Evolutionary conservation across 2,329 filamentous ascomycete genomes (phyloP).

Genomic region (Penicillium vulpinum): DNA sequence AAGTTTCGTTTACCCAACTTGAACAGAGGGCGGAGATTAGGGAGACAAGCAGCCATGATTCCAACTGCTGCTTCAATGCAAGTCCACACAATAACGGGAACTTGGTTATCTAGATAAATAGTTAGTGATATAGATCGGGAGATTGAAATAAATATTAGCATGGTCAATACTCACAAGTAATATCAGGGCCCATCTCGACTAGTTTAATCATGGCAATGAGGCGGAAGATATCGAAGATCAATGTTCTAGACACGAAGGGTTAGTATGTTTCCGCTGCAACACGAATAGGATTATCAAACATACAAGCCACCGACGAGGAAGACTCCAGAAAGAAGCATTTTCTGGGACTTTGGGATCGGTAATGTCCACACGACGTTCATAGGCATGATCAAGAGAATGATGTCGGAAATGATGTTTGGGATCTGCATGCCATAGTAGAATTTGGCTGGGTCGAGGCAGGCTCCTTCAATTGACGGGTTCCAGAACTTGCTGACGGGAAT

Average conservation of each 20-base stretch:
- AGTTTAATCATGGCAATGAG: conserved; percentile 30
- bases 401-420: conserved; percentile 34
- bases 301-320: conserved; percentile 34
- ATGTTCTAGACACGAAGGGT: conserved; percentile 16
- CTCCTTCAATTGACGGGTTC: conserved; percentile 24
- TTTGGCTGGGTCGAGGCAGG: conserved; percentile 27
- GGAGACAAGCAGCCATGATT: conserved; percentile 33
- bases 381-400: conserved; percentile 30
- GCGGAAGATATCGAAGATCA: conserved; percentile 30
- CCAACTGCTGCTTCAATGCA: conserved; percentile 32
- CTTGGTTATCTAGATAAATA: conserved; percentile 27
- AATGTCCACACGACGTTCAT: conserved; percentile 29
- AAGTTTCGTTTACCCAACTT: conserved; percentile 18
- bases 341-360: conserved; percentile 26
- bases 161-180: conserved; percentile 27
- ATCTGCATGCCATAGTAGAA: conserved; percentile 34
- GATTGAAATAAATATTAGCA: neutral
- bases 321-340: conserved; percentile 26
- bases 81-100: conserved; percentile 32
- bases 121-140: neutral
- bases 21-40: conserved; percentile 31
- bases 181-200: conserved; percentile 25
- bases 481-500: conserved; percentile 30
- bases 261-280: neutral
- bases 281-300: neutral